Conservation (phyloP, 2,329 filamentous ascomycete species). For the Trichophyton schoenleinii region DNA sequence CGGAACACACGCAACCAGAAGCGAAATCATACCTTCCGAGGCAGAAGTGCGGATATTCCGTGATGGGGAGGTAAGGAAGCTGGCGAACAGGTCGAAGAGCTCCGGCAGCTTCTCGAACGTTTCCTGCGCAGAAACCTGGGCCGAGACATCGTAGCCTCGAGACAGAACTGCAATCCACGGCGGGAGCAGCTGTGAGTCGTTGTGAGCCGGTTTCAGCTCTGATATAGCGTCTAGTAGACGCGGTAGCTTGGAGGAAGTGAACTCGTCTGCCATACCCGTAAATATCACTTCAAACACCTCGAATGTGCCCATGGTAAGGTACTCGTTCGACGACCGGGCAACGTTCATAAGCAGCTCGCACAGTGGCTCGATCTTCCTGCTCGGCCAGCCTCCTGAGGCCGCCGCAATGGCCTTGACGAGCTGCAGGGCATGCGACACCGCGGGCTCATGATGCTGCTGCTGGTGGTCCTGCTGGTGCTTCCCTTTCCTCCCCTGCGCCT, state of each 20-base stretch:
- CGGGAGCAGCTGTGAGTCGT: slow-evolving; percentile 86
- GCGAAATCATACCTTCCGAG: slow-evolving; percentile 87
- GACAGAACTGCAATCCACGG: slow-evolving; percentile 95
- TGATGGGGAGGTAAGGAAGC: slow-evolving; percentile 73
- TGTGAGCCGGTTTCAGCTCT: slow-evolving; percentile 79
- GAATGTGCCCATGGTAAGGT: slow-evolving; percentile 90
- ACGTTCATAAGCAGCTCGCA: slow-evolving; percentile 84
- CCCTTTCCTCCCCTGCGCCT: slow-evolving; percentile 61
- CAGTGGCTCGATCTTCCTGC: slow-evolving; percentile 82
- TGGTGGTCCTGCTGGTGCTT: slow-evolving; percentile 29
- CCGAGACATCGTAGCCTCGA: slow-evolving; percentile 83
- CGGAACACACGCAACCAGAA: slow-evolving; percentile 81
- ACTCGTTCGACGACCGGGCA: slow-evolving; percentile 81
- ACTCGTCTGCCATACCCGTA: slow-evolving; percentile 73
- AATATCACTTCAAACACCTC: slow-evolving; percentile 98
- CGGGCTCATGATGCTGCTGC: slow-evolving; percentile 56
- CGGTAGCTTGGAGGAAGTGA: slow-evolving; percentile 79
- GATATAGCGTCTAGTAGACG: slow-evolving; percentile 81
- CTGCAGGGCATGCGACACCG: slow-evolving; percentile 81
- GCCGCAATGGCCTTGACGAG: slow-evolving; percentile 79
- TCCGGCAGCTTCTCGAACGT: slow-evolving; percentile 84
- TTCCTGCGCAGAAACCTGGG: slow-evolving; percentile 76
- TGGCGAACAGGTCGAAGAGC: slow-evolving; percentile 65
- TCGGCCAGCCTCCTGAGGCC: slow-evolving; percentile 88
- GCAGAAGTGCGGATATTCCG: slow-evolving; percentile 91